A percentile compares a stretch with the other conserved stretches of the same genome.
Evolutionary conservation across 1,284 basidiomycete genomes (phyloP).

Genomic region (Cutaneotrichosporon dermatis): DNA sequence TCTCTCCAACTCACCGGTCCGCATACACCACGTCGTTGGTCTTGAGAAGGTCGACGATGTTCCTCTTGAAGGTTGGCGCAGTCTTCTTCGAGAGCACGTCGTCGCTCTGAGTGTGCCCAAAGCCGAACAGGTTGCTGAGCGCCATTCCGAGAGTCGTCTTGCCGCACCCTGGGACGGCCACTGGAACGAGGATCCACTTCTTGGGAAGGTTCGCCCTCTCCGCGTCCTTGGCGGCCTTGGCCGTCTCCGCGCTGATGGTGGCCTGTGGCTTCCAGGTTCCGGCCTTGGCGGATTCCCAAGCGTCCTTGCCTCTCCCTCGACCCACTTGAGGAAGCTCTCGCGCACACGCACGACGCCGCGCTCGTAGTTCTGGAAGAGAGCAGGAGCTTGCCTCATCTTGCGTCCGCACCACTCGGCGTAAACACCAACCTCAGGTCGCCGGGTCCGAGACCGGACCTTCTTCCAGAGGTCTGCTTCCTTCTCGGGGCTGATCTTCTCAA

Average conservation of each 20-base stretch:
- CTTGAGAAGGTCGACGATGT: slow-evolving; percentile 62
- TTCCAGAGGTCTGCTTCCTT: slow-evolving; percentile 37
- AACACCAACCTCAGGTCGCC: slow-evolving; percentile 47
- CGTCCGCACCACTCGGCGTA: slow-evolving; percentile 50
- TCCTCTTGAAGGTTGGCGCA: slow-evolving; percentile 70
- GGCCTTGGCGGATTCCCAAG: slow-evolving; percentile 50
- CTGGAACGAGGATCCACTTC: slow-evolving; percentile 82
- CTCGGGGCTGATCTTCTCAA: slow-evolving; percentile 14
- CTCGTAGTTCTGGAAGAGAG: slow-evolving; percentile 62
- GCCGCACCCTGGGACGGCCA: slow-evolving; percentile 94
- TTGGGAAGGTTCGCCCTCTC: slow-evolving; percentile 46
- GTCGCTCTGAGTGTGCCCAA: slow-evolving; percentile 88
- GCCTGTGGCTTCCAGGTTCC: slow-evolving; percentile 32
- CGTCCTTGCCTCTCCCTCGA: slow-evolving; percentile 56
- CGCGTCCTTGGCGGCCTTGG: slow-evolving; percentile 18
- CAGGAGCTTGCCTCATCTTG: slow-evolving; percentile 62
- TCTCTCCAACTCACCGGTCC: slow-evolving; percentile 75
- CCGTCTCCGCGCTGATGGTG: slow-evolving; percentile 13
- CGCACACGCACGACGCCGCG: slow-evolving; percentile 76
- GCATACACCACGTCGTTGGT: slow-evolving; percentile 75
- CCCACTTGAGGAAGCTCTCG: slow-evolving; percentile 71
- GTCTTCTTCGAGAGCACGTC: slow-evolving; percentile 73
- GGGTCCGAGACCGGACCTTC: slow-evolving; percentile 35
- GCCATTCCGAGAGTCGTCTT: slow-evolving; percentile 86
- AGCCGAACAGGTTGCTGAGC: slow-evolving; percentile 70